A percentile compares a stretch with the other conserved stretches of the same genome.
phyloP scores from a whole-genome alignment of 345 rosid species.

The Pugionium cornutum region DNA sequence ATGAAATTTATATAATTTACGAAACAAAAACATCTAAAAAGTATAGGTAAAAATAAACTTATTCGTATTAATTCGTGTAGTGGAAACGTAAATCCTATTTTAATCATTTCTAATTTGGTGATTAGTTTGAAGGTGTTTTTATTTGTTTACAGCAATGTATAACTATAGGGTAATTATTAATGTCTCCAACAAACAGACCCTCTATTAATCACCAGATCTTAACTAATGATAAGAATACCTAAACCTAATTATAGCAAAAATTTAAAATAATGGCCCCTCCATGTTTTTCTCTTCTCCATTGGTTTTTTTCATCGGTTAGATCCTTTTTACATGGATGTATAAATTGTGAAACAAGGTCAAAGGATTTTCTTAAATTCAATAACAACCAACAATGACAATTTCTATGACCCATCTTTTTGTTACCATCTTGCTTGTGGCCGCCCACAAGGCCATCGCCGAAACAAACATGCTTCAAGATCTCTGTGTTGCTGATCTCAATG shows the following conservation, averaged over 20 bases:
- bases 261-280: constrained; percentile 17
- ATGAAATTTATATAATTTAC: too few species aligned
- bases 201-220: constrained; percentile 22
- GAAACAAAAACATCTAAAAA: too few species aligned
- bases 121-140: background rate
- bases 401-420: constrained; percentile 27
- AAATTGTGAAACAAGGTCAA: constrained; percentile 30
- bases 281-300: constrained; percentile 36
- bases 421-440: constrained; percentile 37
- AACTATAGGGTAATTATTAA: constrained; percentile 21
- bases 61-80: too few species aligned
- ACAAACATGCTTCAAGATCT: constrained; percentile 76
- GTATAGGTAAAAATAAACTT: too few species aligned
- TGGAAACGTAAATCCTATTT: background rate
- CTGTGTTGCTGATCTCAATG: constrained; percentile 78
- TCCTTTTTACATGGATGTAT: constrained; percentile 23
- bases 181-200: constrained; percentile 22
- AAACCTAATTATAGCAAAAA: constrained; percentile 33
- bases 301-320: constrained; percentile 14
- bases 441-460: constrained; percentile 51
- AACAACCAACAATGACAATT: constrained; percentile 4
- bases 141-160: background rate
- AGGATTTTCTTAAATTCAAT: constrained; percentile 19
- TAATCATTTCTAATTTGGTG: constrained; percentile 27
- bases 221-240: constrained; percentile 29